Percentiles rank a stretch among this genome's conserved stretches.
These are phyloP conservation scores for Fusarium compactum DNA, from an alignment of 2,329 filamentous ascomycete species.

Conservation along the genomic window DNA sequence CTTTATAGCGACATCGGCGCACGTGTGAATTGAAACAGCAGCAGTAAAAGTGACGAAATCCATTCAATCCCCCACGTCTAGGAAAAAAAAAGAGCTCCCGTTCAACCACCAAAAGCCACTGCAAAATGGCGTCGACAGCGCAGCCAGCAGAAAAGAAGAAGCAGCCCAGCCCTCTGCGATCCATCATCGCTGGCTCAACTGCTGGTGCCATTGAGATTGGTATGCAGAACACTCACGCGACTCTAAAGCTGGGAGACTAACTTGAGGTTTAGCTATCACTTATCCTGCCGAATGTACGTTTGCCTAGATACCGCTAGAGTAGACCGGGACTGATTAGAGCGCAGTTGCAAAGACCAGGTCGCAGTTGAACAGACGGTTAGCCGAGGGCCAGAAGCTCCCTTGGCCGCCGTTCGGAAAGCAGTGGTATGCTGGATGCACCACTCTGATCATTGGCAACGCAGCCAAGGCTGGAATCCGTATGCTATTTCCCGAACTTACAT, in stretches of 20 bases:
- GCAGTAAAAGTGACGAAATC: constrained; percentile 45
- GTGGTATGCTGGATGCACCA: constrained; percentile 99
- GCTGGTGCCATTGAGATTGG: constrained; percentile 95
- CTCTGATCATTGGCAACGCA: constrained; percentile 95
- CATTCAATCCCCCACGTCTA: constrained; percentile 26
- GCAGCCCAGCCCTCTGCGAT: constrained; percentile 83
- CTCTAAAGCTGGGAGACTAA: constrained; percentile 21
- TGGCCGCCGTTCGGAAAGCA: constrained; percentile 94
- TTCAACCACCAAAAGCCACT: neutral
- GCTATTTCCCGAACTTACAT: constrained; percentile 44
- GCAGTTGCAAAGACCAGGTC: constrained; percentile 92
- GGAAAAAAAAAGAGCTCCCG: constrained; percentile 30
- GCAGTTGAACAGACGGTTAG: constrained; percentile 88
- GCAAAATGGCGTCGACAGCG: constrained; percentile 48
- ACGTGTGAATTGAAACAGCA: constrained; percentile 27
- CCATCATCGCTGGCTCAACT: constrained; percentile 91
- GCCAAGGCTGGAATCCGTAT: constrained; percentile 94
- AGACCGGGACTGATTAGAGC: constrained; percentile 20
- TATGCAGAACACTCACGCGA: constrained; percentile 54
- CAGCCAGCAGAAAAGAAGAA: constrained; percentile 51
- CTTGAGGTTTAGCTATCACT: constrained; percentile 73
- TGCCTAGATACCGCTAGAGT: neutral
- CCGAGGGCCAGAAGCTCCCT: constrained; percentile 86
- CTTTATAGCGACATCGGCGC: constrained; percentile 45
- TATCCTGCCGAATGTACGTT: constrained; percentile 90